Percentiles rank a stretch among this genome's conserved stretches.
Evolutionary conservation across 192 early-diverging fungal species (phyloP).

Genomic region (Pilobolus umbonatus): DNA sequence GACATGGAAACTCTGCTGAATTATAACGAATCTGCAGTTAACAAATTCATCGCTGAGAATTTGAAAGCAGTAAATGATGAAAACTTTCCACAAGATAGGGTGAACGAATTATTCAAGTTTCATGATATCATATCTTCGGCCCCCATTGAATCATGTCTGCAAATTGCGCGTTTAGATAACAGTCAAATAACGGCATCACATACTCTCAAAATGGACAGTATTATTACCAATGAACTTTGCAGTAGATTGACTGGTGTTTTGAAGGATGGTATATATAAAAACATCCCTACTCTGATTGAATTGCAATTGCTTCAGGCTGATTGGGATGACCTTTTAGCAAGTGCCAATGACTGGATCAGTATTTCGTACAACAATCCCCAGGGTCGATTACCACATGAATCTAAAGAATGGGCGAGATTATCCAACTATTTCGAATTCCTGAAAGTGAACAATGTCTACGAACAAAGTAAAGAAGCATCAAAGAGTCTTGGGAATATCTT

Average conservation of each 20-base stretch:
- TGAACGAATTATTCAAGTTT: no score
- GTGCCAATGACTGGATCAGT: constrained; percentile 3
- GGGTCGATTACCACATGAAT: not conserved
- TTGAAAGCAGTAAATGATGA: constrained; percentile 8
- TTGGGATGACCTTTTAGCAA: not conserved
- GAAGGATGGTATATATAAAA: constrained; percentile 1
- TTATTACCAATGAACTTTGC: not conserved
- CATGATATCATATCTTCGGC: no score
- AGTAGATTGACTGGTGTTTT: constrained; percentile 1
- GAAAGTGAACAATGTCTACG: not conserved
- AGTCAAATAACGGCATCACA: not conserved
- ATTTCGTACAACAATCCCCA: not conserved
- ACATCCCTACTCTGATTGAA: constrained; percentile 7
- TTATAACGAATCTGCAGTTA: not conserved
- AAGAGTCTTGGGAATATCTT: not conserved
- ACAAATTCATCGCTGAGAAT: not conserved
- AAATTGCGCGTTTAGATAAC: not conserved
- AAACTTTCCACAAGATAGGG: no score
- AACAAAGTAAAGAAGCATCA: not conserved
- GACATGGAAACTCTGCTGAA: not conserved
- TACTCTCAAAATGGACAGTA: not conserved
- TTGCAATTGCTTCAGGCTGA: constrained; percentile 1
- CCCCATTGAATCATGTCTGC: constrained; percentile 6
- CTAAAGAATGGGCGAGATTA: constrained; percentile 15
- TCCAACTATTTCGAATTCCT: constrained; percentile 10